Base-by-base conservation (phyloP, 164 flowering plant species). In the Euptelea pleiosperma region DNA sequence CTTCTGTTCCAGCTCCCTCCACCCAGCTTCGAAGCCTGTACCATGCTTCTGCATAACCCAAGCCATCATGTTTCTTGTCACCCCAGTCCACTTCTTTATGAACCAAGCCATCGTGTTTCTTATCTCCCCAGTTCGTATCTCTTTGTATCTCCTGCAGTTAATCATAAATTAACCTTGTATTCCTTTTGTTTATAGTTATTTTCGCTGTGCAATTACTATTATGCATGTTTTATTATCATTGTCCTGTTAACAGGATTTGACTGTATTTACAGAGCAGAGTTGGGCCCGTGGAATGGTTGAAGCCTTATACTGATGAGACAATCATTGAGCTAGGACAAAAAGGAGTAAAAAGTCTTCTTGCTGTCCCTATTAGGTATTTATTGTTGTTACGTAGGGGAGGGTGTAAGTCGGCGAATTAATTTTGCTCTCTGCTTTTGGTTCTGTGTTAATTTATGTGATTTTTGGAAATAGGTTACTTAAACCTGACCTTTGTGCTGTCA, bases 241-340 rank as follows among this genome's bases (percentile, higher is more conserved):
- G 37, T 24, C 5, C 5, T 36, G 4, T 37, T 35, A 2, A 37
- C 25, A 26, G 40, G 47, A 58, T 59, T 10, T 63, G 25, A 25
- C 16, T 69, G 50, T 60, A 64, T 49, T 52, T 71, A 16, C 86
- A 93, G 99, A 93, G 99, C 70, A 80, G 97, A 75, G 99, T 93
- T 60, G 99, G 99, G 34, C 99, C 96, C 16, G 97, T 93, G 45
- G 96, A 93, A 70, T 93, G 97, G 99, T 72, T 93, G 76, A 93
- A 85, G 70, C 99, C 97, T 34, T 93, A 93, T 57, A 93, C 99
- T 22, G 99, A 93, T 78, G 95, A 88, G 55, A 87, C 92, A 52
- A 90, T 93, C 47, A 59, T 82, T 70, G 94, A 87, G 57, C 89
- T 93, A 15, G 98, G 97, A 16, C 53, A 77, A 52, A 93, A 77